Evolutionary conservation across 2,329 filamentous ascomycete species (phyloP).

Genomic region (Aspergillus sp.): DNA sequence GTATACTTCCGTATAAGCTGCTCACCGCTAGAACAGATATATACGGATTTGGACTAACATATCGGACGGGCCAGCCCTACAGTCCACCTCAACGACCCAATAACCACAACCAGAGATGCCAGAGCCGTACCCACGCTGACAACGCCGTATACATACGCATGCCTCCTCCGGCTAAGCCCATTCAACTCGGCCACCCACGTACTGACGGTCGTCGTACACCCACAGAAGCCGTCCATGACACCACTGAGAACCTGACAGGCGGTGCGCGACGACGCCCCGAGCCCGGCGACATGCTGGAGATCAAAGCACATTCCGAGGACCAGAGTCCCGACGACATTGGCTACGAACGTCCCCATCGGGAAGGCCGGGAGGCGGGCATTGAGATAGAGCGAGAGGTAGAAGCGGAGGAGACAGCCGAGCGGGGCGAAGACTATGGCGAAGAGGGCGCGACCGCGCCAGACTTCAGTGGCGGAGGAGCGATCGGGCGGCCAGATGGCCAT

Average conservation of each 20-base stretch:
- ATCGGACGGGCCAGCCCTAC: constrained; percentile 26
- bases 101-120: constrained; percentile 43
- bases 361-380: constrained; percentile 60
- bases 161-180: constrained; percentile 38
- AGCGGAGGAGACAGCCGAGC: constrained; percentile 64
- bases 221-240: constrained; percentile 59
- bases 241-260: constrained; percentile 62
- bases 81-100: constrained; percentile 50
- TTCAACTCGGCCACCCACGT: constrained; percentile 57
- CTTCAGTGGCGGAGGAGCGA: constrained; percentile 33
- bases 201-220: constrained; percentile 56
- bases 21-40: background rate
- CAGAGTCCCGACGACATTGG: constrained; percentile 68
- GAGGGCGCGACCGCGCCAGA: constrained; percentile 65
- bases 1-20: background rate
- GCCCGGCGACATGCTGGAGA: constrained; percentile 55
- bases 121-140: constrained; percentile 41
- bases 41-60: constrained; percentile 16
- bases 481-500: constrained; percentile 64
- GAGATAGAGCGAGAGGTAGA: constrained; percentile 61
- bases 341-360: constrained; percentile 75
- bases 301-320: constrained; percentile 70
- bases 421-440: constrained; percentile 79
- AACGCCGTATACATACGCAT: constrained; percentile 54
- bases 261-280: constrained; percentile 36